Evolutionary conservation across 345 rosid genomes (phyloP).

Genomic region (Xanthoceras sorbifolium): DNA sequence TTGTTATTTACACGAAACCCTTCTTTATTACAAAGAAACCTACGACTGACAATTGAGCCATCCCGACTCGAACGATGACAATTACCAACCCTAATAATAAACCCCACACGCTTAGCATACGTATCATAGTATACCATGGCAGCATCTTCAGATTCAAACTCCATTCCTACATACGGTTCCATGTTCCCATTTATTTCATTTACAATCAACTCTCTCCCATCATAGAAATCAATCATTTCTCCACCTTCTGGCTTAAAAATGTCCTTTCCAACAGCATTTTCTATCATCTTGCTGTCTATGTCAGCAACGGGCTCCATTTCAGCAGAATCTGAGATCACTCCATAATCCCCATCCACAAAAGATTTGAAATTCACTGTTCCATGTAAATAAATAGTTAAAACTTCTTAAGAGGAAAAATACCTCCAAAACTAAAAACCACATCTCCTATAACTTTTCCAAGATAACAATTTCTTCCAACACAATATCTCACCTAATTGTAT

Average conservation of each 20-base stretch:
- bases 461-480: neutral
- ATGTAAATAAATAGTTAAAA: neutral
- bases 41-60: conserved; percentile 41
- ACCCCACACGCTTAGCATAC: conserved; percentile 39
- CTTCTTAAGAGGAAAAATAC: neutral
- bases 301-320: conserved; percentile 1
- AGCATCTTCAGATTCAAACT: conserved; percentile 48
- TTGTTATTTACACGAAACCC: conserved; percentile 31
- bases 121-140: conserved; percentile 49
- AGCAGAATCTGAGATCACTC: conserved; percentile 8
- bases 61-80: conserved; percentile 37
- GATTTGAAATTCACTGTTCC: conserved; percentile 10
- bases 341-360: conserved; percentile 4
- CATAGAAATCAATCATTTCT: conserved; percentile 15
- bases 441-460: neutral
- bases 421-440: neutral
- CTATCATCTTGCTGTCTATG: conserved; percentile 3
- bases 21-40: conserved; percentile 51
- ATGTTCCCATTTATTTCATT: conserved; percentile 7
- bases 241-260: conserved; percentile 8
- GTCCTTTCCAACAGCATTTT: neutral
- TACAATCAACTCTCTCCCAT: conserved; percentile 13
- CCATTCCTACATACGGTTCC: conserved; percentile 40
- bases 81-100: conserved; percentile 44
- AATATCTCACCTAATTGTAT: neutral